Percentiles rank a stretch among this genome's conserved stretches.
phyloP scores from a whole-genome alignment of 257 asterid species.

The Cordia subcordata region DNA sequence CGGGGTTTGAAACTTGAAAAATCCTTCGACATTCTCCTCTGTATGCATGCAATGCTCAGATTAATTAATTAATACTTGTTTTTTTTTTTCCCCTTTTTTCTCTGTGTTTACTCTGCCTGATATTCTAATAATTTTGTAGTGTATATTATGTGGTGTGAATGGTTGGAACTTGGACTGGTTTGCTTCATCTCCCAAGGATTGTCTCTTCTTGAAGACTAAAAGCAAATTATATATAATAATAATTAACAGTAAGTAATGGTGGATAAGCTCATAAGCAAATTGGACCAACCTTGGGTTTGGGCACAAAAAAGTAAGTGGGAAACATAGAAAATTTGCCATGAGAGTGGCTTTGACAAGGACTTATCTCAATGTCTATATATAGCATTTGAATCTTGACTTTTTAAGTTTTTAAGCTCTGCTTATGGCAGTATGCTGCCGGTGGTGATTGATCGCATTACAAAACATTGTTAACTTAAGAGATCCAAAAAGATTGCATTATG shows the following conservation, averaged over 20 bases:
- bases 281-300: not conserved
- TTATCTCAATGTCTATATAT: too few relatives aligned
- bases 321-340: too few relatives aligned
- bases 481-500: too few relatives aligned
- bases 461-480: too few relatives aligned
- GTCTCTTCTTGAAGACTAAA: conserved; percentile 3
- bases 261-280: not conserved
- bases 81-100: conserved; percentile 5
- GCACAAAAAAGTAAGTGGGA: too few relatives aligned
- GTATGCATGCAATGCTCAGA: conserved; percentile 2
- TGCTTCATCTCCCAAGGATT: not conserved
- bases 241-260: too few relatives aligned
- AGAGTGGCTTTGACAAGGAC: too few relatives aligned
- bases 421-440: too few relatives aligned
- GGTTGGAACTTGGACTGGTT: conserved; percentile 15
- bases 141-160: conserved; percentile 4
- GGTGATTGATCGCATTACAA: too few relatives aligned
- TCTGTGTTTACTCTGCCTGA: conserved; percentile 17
- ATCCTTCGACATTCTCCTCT: conserved; percentile 31
- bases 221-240: not conserved
- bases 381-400: too few relatives aligned
- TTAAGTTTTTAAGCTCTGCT: too few relatives aligned
- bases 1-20: conserved; percentile 19
- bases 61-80: too few relatives aligned
- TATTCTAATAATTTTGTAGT: not conserved